Evolutionary conservation across 768 basidiomycete species (phyloP).

Genomic region (Boletus huronensis): DNA sequence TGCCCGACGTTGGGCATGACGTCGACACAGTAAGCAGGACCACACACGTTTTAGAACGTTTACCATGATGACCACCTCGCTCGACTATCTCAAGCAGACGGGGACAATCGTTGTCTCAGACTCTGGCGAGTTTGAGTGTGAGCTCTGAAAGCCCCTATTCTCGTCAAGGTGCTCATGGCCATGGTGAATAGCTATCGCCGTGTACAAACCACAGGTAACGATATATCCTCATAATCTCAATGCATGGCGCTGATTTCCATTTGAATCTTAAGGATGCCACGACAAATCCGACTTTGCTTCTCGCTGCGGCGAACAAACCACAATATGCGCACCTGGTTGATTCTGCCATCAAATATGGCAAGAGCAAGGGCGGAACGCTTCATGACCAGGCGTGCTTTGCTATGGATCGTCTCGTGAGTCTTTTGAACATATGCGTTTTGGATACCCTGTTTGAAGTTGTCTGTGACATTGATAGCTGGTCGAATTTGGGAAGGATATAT

Average conservation of each 20-base stretch:
- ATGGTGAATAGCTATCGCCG: constrained; percentile 66
- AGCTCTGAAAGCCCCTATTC: constrained; percentile 18
- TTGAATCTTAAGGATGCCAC: constrained; percentile 71
- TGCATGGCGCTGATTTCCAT: background rate
- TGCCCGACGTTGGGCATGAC: background rate
- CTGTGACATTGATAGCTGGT: constrained; percentile 62
- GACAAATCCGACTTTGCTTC: constrained; percentile 91
- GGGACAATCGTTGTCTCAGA: constrained; percentile 95
- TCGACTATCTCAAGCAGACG: constrained; percentile 78
- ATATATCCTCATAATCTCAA: background rate
- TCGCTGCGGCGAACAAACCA: constrained; percentile 87
- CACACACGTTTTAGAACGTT: background rate
- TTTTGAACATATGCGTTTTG: background rate
- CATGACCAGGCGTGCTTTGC: constrained; percentile 75
- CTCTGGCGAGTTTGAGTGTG: constrained; percentile 89
- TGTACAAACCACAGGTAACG: constrained; percentile 85
- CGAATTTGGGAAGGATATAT: constrained; percentile 92
- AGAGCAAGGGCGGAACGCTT: constrained; percentile 71
- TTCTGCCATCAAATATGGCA: constrained; percentile 65
- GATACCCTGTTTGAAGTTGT: background rate
- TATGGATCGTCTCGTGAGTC: constrained; percentile 76
- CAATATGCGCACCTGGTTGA: constrained; percentile 77
- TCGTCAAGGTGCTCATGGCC: constrained; percentile 11
- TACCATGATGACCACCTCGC: constrained; percentile 62
- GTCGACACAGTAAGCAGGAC: background rate